Conservation (phyloP, 2,329 filamentous ascomycete genomes). For the Talaromyces albobiverticillius region DNA sequence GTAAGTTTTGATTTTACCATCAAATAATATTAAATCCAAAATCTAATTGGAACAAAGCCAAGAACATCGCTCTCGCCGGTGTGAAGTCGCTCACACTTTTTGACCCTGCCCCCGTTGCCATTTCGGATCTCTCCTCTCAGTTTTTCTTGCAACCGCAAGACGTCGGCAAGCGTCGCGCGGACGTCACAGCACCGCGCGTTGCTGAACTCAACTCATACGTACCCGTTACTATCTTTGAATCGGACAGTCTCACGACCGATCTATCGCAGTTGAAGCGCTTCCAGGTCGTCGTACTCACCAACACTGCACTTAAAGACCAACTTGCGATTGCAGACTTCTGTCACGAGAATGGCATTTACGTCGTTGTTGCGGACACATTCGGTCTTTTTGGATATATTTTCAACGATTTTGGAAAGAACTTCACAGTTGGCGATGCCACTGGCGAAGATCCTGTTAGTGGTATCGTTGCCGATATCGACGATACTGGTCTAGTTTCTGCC, state of each 20-base stretch:
- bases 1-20: slow-evolving; percentile 29
- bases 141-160: slow-evolving; percentile 91
- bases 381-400: slow-evolving; percentile 95
- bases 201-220: slow-evolving; percentile 96
- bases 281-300: slow-evolving; percentile 88
- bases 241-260: slow-evolving; percentile 67
- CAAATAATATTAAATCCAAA: neutral
- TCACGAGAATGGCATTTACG: slow-evolving; percentile 87
- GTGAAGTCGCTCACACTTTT: slow-evolving; percentile 95
- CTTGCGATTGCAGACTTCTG: slow-evolving; percentile 86
- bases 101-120: slow-evolving; percentile 78
- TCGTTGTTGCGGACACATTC: slow-evolving; percentile 84
- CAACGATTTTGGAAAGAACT: slow-evolving; percentile 94
- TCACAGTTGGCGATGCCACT: slow-evolving; percentile 83
- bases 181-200: slow-evolving; percentile 81
- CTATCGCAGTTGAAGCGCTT: slow-evolving; percentile 82
- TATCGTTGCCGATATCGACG: slow-evolving; percentile 85
- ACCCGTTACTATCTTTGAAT: slow-evolving; percentile 72
- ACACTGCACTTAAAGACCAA: slow-evolving; percentile 76
- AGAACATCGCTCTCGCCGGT: slow-evolving; percentile 96
- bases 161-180: slow-evolving; percentile 86
- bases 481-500: slow-evolving; percentile 86
- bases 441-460: slow-evolving; percentile 84
- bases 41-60: slow-evolving; percentile 54
- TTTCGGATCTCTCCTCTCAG: slow-evolving; percentile 90